Base-by-base conservation (phyloP, 2,329 filamentous ascomycete genomes). In the Fusarium sp. region DNA sequence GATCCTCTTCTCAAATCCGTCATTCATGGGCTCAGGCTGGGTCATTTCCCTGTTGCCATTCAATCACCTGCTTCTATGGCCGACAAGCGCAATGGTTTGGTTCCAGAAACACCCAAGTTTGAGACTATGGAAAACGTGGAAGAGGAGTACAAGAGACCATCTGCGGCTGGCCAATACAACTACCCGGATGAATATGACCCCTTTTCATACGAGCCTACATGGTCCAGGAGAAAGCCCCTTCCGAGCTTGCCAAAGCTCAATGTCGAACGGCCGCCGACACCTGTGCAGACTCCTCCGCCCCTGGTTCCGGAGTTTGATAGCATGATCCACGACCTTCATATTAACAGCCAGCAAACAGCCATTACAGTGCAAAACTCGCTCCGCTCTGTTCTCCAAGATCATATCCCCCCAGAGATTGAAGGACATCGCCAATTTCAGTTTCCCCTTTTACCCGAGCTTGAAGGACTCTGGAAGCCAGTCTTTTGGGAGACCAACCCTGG, bases 351-450 rank as follows among this genome's bases (percentile, higher is more conserved):
- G 23, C 80, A 82, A 56, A 86, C 84, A 4, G 82, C 85, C 1
- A 80, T 88, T 5, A 78, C 80, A 1, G 77, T 87, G 7, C 88
- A 90, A 65, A 88, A 90, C 70, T 82, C 82, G 1, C 75, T 90
- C 17, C 82, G 88, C 4, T 81, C 82, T 17, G 75, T 88, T 5
- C 78, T 90, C 0, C 82, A 80, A 47, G 75, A 77, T 3, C 82
- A 85, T 60, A 87, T 88, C 51, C 82, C 84, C 0, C 78, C 82
- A 0, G 80, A 82, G 33, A 79, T 82, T 4, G 73, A 80, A 7
- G 82, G 80, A 3, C 85, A 84, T 55, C 79, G 79, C 8, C 84
- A 85, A 47, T 82, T 84, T 65, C 79, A 80, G 44, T 84, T 83
- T 47, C 78, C 82, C 0, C 73, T 84, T 25, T 75, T 85, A 2